Evolutionary conservation across 768 basidiomycete genomes (phyloP).

Genomic region (Heimioporus sp.): DNA sequence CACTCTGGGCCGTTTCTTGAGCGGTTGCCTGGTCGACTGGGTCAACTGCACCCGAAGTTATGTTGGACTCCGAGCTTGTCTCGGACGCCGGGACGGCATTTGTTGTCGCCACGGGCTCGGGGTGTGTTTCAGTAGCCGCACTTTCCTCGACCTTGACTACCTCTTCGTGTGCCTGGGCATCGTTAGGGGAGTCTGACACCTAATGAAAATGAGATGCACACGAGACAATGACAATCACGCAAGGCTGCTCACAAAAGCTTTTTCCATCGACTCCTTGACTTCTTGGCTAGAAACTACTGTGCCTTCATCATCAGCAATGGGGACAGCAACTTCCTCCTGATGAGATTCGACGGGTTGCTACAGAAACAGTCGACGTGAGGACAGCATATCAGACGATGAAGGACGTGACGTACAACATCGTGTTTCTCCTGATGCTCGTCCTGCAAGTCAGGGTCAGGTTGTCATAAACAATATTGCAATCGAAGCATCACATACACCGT

Average conservation of each 20-base stretch:
- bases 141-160: slow-evolving; percentile 6
- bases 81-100: slow-evolving; percentile 1
- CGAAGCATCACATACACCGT: slow-evolving; percentile 19
- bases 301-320: slow-evolving; percentile 31
- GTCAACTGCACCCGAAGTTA: background rate
- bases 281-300: slow-evolving; percentile 27
- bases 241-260: slow-evolving; percentile 20
- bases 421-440: slow-evolving; percentile 9
- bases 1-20: slow-evolving; percentile 3
- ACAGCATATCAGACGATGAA: background rate
- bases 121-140: background rate
- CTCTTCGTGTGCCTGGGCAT: slow-evolving; percentile 26
- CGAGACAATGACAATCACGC: background rate
- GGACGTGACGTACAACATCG: slow-evolving; percentile 13
- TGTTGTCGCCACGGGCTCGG: background rate
- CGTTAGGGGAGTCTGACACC: slow-evolving; percentile 32
- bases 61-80: background rate
- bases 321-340: slow-evolving; percentile 1
- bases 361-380: slow-evolving; percentile 2
- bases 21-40: slow-evolving; percentile 1
- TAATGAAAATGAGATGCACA: slow-evolving; percentile 10
- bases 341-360: slow-evolving; percentile 19
- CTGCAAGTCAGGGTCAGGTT: slow-evolving; percentile 18
- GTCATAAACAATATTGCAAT: background rate
- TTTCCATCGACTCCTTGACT: slow-evolving; percentile 30